Evolutionary conservation across 2,329 filamentous ascomycete species (phyloP).

Genomic region (Hymenoscyphus fraxineus): DNA sequence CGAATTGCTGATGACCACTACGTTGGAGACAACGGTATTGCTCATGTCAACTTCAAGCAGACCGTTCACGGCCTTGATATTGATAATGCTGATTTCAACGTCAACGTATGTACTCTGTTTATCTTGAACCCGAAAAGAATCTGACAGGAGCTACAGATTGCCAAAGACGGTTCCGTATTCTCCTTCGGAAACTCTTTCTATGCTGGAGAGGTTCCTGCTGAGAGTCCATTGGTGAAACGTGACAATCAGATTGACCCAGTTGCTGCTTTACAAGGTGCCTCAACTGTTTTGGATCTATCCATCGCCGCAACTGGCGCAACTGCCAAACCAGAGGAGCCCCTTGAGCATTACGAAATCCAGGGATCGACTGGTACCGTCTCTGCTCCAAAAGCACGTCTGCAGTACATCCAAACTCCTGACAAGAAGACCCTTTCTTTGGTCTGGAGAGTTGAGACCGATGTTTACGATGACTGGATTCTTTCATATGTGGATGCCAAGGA

Average conservation of each 20-base stretch:
- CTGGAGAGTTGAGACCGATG: slow-evolving; percentile 58
- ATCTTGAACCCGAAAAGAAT: background rate
- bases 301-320: slow-evolving; percentile 13
- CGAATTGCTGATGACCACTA: slow-evolving; percentile 52
- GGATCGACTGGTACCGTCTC: slow-evolving; percentile 46
- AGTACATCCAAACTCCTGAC: slow-evolving; percentile 50
- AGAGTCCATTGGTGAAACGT: slow-evolving; percentile 40
- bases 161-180: slow-evolving; percentile 50
- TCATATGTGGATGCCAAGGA: slow-evolving; percentile 49
- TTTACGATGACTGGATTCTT: slow-evolving; percentile 54
- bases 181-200: slow-evolving; percentile 52
- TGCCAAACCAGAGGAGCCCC: slow-evolving; percentile 14
- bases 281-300: slow-evolving; percentile 15
- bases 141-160: slow-evolving; percentile 43
- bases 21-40: slow-evolving; percentile 50
- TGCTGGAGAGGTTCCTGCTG: slow-evolving; percentile 42
- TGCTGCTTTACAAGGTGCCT: slow-evolving; percentile 38
- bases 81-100: slow-evolving; percentile 45
- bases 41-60: slow-evolving; percentile 58
- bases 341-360: slow-evolving; percentile 37
- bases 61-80: slow-evolving; percentile 55
- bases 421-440: slow-evolving; percentile 44
- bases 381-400: slow-evolving; percentile 52
- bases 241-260: slow-evolving; percentile 40
- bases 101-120: slow-evolving; percentile 16